Percentiles rank a stretch among this genome's conserved stretches.
These are phyloP conservation scores for Xylaria sp. DNA, from an alignment of 2,329 filamentous ascomycete species.

Conservation along the genomic window DNA sequence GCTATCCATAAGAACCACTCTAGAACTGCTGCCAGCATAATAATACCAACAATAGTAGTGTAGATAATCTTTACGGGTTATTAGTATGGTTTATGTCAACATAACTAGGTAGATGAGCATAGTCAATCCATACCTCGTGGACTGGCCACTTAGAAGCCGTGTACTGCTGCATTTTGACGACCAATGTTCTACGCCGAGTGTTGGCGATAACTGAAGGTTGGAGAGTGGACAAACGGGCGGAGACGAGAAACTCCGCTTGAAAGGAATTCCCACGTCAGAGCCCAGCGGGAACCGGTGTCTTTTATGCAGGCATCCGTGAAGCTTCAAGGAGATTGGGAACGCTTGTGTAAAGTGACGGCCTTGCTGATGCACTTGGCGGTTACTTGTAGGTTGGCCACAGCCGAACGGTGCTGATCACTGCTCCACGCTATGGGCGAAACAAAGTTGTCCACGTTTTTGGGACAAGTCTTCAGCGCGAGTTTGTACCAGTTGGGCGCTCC, in stretches of 20 bases:
- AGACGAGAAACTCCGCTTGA: slow-evolving; percentile 32
- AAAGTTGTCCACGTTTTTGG: slow-evolving; percentile 36
- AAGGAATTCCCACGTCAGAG: slow-evolving; percentile 34
- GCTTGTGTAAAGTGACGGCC: slow-evolving; percentile 31
- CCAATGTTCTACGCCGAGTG: slow-evolving; percentile 16
- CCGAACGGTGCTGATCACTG: slow-evolving; percentile 22
- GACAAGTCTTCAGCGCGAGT: slow-evolving; percentile 10
- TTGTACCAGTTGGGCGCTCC: slow-evolving; percentile 24
- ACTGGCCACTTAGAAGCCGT: slow-evolving; percentile 62
- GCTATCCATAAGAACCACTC: slow-evolving; percentile 96
- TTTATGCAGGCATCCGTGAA: slow-evolving; percentile 45
- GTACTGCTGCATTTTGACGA: slow-evolving; percentile 55
- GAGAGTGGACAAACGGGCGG: slow-evolving; percentile 12
- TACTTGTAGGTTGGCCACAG: slow-evolving; percentile 29
- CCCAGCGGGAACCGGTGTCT: slow-evolving; percentile 34
- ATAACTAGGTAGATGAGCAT: background rate
- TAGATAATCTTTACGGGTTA: slow-evolving; percentile 76
- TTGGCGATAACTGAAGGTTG: slow-evolving; percentile 17
- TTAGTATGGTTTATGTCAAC: slow-evolving; percentile 36
- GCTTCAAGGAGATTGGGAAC: slow-evolving; percentile 24
- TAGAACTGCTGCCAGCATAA: slow-evolving; percentile 86
- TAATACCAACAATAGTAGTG: slow-evolving; percentile 79
- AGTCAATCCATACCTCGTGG: slow-evolving; percentile 55
- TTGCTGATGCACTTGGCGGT: slow-evolving; percentile 30
- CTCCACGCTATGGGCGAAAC: slow-evolving; percentile 25